Evolutionary conservation across 805 yeast species (phyloP).

Genomic region (Metschnikowia bowlesiae): DNA sequence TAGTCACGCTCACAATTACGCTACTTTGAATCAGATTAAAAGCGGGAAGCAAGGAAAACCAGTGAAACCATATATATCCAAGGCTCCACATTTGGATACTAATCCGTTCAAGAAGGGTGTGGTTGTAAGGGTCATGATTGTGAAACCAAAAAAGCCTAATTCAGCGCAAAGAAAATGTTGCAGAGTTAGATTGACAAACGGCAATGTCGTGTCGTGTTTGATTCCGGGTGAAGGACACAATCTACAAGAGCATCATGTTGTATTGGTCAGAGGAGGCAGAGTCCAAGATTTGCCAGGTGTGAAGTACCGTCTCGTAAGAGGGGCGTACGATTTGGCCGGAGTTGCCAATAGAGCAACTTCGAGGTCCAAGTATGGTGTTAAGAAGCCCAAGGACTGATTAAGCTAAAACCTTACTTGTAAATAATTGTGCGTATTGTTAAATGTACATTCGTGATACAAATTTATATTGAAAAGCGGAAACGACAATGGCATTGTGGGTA

Average conservation of each 20-base stretch:
- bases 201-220: conserved; percentile 83
- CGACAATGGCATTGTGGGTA: neutral
- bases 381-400: conserved; percentile 53
- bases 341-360: conserved; percentile 90
- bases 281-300: conserved; percentile 98
- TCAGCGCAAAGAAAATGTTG: conserved; percentile 97
- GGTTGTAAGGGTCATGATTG: conserved; percentile 85
- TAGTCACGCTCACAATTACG: conserved; percentile 45
- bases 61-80: conserved; percentile 46
- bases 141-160: conserved; percentile 97
- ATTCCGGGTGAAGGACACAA: conserved; percentile 99
- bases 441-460: neutral
- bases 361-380: conserved; percentile 91
- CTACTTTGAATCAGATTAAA: conserved; percentile 74
- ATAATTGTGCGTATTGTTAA: neutral
- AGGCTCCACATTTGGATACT: conserved; percentile 77
- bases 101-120: conserved; percentile 92
- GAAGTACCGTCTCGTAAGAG: conserved; percentile 89
- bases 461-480: neutral
- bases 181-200: conserved; percentile 88
- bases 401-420: conserved; percentile 1
- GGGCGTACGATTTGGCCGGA: conserved; percentile 88
- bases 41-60: conserved; percentile 54
- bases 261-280: conserved; percentile 96
- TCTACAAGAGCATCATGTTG: conserved; percentile 96